phyloP scores from a whole-genome alignment of 768 basidiomycete genomes.

The Tulasnella sp. region DNA sequence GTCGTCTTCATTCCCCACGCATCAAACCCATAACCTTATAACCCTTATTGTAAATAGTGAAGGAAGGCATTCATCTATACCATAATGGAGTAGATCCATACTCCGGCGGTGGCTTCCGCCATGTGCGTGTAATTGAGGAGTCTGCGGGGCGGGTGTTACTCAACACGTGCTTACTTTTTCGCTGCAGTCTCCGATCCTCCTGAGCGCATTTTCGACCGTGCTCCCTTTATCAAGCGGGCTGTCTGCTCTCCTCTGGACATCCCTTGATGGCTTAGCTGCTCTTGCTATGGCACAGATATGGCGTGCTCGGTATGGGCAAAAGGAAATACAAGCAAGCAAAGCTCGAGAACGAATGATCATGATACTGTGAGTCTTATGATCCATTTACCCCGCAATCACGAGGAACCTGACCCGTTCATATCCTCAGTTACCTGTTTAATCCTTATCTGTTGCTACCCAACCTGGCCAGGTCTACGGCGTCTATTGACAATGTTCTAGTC shows the following conservation, averaged over 20 bases:
- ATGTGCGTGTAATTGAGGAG: constrained; percentile 56
- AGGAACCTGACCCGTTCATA: neutral
- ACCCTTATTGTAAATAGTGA: constrained; percentile 41
- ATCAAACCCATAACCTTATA: neutral
- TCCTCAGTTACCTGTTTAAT: constrained; percentile 69
- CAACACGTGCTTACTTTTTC: constrained; percentile 1
- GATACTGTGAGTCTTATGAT: constrained; percentile 41
- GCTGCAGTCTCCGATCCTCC: constrained; percentile 70
- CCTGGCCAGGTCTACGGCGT: constrained; percentile 71
- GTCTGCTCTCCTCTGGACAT: constrained; percentile 56
- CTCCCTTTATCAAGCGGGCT: constrained; percentile 42
- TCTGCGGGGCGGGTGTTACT: no score
- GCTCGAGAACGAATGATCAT: constrained; percentile 52
- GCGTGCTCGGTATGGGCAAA: constrained; percentile 36
- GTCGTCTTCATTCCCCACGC: constrained; percentile 25
- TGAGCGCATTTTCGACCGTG: constrained; percentile 64
- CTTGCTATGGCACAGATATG: constrained; percentile 59
- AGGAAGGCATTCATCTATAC: constrained; percentile 80
- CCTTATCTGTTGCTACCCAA: constrained; percentile 78
- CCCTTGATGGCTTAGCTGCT: constrained; percentile 56
- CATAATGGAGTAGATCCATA: constrained; percentile 76
- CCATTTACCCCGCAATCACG: neutral
- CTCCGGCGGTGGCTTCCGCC: constrained; percentile 72
- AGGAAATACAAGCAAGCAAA: constrained; percentile 38
- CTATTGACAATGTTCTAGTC: constrained; percentile 65